Base-by-base conservation (phyloP, 768 basidiomycete genomes). In the Russula sp. region DNA sequence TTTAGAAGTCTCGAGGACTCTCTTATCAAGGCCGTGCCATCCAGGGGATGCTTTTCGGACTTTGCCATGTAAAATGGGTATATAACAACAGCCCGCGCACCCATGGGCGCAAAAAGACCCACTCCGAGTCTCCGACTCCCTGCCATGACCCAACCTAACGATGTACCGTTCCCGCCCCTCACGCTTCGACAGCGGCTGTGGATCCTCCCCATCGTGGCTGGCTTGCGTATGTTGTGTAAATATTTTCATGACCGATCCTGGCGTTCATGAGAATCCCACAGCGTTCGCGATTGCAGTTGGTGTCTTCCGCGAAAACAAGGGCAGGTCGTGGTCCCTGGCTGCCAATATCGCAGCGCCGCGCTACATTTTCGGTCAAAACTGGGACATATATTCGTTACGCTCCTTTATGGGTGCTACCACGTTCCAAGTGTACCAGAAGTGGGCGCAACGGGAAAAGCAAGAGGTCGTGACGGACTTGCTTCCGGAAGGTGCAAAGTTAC, bases 231-330 rank as follows among this genome's bases (percentile, higher is more conserved):
- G 55, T 46, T 7, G 16, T 43, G n/a, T 8, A 32, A 9, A 42
- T n/a, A 18, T 22, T 25, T 9, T 36, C 16, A 42, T 41, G 5
- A 8, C 29, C 29, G 10, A 8, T 14, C 9, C 2, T 29, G 5
- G 10, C 16, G 20, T 11, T 42, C 11, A 54, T 32, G 11, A 29
- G 10, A 54, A 29, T 29, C 42, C 25, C n/a, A 29, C 39, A 60
- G 61, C 61, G 14, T 7, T 63, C 16, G 61, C 61, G 13, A 14
- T 63, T 9, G 56, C 45, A 2, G 2, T 53, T 13, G 61, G 61
- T 14, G 32, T 63, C 42, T 63, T 63, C 18, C 43, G 25, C 22
- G 51, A 38, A 35, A 63, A 59, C 20, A 22, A 38, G 29, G 50
- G 50, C 8, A 36, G 61, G 48, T 59, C 61, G 2, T 62, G 61